Evolutionary conservation across 2,329 filamentous ascomycete species (phyloP).

Genomic region (Botryosphaeria agaves): DNA sequence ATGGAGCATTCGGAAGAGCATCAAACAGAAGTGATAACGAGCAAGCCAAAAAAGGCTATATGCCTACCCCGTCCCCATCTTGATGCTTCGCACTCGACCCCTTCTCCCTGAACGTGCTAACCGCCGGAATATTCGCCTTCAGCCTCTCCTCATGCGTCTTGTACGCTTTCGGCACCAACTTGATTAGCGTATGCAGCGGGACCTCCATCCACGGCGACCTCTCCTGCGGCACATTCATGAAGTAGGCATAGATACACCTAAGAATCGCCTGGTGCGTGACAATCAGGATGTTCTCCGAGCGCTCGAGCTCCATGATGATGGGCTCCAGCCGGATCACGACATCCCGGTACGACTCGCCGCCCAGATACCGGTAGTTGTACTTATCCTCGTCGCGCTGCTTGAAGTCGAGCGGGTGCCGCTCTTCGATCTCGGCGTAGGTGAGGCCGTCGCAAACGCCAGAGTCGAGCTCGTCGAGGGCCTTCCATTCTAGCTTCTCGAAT

Average conservation of each 20-base stretch:
- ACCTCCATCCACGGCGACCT: constrained; percentile 98
- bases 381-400: constrained; percentile 92
- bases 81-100: constrained; percentile 85
- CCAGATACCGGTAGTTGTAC: constrained; percentile 97
- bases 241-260: constrained; percentile 95
- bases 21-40: too few relatives aligned
- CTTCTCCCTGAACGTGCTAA: constrained; percentile 92
- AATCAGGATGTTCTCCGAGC: constrained; percentile 91
- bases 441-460: constrained; percentile 92
- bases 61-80: too few relatives aligned
- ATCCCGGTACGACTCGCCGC: constrained; percentile 89
- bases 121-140: constrained; percentile 82
- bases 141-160: constrained; percentile 79
- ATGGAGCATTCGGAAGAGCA: too few relatives aligned
- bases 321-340: constrained; percentile 95
- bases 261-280: constrained; percentile 95
- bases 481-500: constrained; percentile 96
- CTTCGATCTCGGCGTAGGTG: constrained; percentile 89
- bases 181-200: constrained; percentile 88
- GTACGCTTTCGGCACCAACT: constrained; percentile 87
- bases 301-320: constrained; percentile 98
- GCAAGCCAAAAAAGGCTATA: too few relatives aligned
- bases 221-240: constrained; percentile 91
- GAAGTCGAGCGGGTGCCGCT: constrained; percentile 87
- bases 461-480: constrained; percentile 92